phyloP scores from a whole-genome alignment of 352 stramenopile genomes.

The Labyrinthula sp. region DNA sequence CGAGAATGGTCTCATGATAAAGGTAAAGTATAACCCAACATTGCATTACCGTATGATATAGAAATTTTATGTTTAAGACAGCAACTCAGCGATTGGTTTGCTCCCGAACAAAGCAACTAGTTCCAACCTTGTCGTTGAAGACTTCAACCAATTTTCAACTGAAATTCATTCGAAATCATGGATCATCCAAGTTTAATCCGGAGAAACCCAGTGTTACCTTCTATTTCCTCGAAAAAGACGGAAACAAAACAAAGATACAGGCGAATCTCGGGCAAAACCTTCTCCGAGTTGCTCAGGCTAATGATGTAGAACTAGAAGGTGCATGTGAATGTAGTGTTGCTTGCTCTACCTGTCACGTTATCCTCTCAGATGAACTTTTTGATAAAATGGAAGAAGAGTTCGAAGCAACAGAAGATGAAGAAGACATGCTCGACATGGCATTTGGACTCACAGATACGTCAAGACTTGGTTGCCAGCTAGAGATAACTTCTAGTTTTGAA shows the following conservation, averaged over 20 bases:
- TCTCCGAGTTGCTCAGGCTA: slow-evolving; percentile 64
- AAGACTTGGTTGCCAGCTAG: slow-evolving; percentile 64
- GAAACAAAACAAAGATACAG: slow-evolving; percentile 44
- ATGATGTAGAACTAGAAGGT: slow-evolving; percentile 71
- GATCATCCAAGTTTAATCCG: no score
- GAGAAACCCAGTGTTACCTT: slow-evolving; percentile 33
- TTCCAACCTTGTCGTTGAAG: no score
- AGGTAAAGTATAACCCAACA: no score
- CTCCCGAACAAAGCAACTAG: no score
- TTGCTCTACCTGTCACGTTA: slow-evolving; percentile 94
- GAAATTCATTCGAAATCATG: no score
- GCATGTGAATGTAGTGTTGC: slow-evolving; percentile 78
- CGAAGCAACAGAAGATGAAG: slow-evolving; percentile 92
- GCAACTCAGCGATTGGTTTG: no score
- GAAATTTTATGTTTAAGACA: no score
- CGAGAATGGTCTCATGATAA: no score
- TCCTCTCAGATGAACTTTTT: slow-evolving; percentile 71
- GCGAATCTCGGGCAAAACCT: slow-evolving; percentile 51
- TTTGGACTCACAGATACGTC: slow-evolving; percentile 86
- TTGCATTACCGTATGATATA: no score
- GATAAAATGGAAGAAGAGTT: slow-evolving; percentile 60
- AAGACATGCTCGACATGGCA: slow-evolving; percentile 95
- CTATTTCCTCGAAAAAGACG: slow-evolving; percentile 49
- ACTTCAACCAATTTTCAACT: no score
- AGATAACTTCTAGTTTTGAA: slow-evolving; percentile 67